Evolutionary conservation across 176 grass and related monocot genomes (phyloP), one percentile per base, ranked within the genome.

Genomic region (Avena insularis): DNA sequence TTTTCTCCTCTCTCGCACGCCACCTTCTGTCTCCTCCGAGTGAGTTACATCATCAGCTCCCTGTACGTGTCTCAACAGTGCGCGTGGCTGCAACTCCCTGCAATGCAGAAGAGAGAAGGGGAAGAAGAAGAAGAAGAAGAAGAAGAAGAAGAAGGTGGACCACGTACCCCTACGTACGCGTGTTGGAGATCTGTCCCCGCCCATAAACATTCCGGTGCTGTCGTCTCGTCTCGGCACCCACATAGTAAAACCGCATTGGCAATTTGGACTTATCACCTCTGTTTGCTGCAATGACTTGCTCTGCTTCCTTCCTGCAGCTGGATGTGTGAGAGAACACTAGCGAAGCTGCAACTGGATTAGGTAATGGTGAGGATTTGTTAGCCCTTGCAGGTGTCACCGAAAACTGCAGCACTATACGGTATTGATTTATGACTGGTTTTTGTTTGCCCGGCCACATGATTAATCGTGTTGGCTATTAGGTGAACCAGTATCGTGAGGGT

Each of bases 161-260:
- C 82, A 83, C 40, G 80, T 53, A 69, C 82, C 11, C 14, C 20
- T 64, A 61, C 12, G 11, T 20, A 13, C 27, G 70, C 21, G 21
- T 25, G 14, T 69, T 45, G 51, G 19, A 71, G 62, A 79, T 89
- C 91, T 87, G 2, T 64, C 23, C 88, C 75, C 86, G 79, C 91
- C 85, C 83, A 88, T 90, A 92, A 92, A 94, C 89, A 96, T 97
- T 94, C 85, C 71, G 92, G 90, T 85, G 87, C 60, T 78, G 82
- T 67, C 88, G 57, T 71, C 76, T 85, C 88, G 49, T 66, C 76
- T 83, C 85, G 29, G 5, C 31, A 12, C 40, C 61, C 50, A 13
- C 82, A 82, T 81, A 80, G 67, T 76, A 53, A 29, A 76, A 76
- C 48, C 23, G 78, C 38, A 62, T 79, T 79, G 46, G 62, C 56